Conservation (phyloP, 2,329 filamentous ascomycete species). For the Dactylellina sp. region DNA sequence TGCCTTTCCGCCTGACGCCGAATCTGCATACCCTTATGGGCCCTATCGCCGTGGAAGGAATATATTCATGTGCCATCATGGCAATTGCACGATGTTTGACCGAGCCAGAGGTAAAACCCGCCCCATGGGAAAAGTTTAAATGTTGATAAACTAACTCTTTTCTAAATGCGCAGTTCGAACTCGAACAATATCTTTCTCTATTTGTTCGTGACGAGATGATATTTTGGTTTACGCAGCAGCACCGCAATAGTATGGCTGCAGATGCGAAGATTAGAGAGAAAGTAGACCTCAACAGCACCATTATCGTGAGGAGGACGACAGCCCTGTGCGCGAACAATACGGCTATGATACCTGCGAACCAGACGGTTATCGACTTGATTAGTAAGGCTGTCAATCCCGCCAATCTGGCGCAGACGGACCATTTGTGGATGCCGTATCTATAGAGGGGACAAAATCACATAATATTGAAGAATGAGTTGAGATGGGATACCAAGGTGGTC, state of each 20-base stretch:
- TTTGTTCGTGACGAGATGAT: conserved; percentile 99
- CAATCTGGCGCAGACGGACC: conserved; percentile 87
- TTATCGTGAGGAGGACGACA: conserved; percentile 89
- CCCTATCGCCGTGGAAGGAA: conserved; percentile 92
- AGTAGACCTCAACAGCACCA: conserved; percentile 86
- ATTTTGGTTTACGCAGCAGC: conserved; percentile 89
- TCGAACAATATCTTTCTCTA: conserved; percentile 93
- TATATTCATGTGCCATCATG: conserved; percentile 96
- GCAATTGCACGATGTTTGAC: conserved; percentile 93
- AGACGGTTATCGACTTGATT: conserved; percentile 95
- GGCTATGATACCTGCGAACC: conserved; percentile 89
- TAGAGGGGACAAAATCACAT: conserved; percentile 64
- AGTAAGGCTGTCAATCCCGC: conserved; percentile 92
- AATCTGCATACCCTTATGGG: conserved; percentile 97
- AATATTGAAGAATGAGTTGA: background rate
- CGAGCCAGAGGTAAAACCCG: conserved; percentile 73
- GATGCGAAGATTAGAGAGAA: conserved; percentile 80
- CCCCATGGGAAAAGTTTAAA: no score
- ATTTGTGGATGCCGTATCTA: conserved; percentile 97
- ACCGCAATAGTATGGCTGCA: conserved; percentile 71
- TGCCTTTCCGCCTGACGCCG: conserved; percentile 95
- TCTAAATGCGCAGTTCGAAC: conserved; percentile 69
- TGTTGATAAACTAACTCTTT: conserved; percentile 20
- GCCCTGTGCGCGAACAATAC: conserved; percentile 82
- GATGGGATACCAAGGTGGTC: background rate